phyloP scores from a whole-genome alignment of 2,329 filamentous ascomycete species.

The Exophiala dermatitidis region DNA sequence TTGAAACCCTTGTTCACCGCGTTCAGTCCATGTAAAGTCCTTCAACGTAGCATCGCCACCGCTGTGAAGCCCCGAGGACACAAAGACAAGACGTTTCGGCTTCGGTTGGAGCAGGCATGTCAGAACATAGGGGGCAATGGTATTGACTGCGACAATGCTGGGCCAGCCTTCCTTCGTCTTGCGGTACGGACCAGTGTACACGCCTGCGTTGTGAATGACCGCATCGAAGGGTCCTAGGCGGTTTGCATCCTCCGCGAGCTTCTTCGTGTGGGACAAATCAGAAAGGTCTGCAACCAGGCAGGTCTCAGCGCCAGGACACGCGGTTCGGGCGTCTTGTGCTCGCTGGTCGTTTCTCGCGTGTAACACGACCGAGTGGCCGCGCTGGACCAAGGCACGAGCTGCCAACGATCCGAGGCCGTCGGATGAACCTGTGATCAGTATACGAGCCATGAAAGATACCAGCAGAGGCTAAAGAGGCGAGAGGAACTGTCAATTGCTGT shows the following conservation, averaged over 20 bases:
- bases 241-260: slow-evolving; percentile 47
- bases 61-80: slow-evolving; percentile 47
- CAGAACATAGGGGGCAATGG: slow-evolving; percentile 51
- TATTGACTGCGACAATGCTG: slow-evolving; percentile 50
- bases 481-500: too few species aligned
- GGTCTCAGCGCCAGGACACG: slow-evolving; percentile 45
- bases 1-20: slow-evolving; percentile 27
- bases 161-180: slow-evolving; percentile 43
- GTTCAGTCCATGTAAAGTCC: slow-evolving; percentile 34
- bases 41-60: slow-evolving; percentile 36
- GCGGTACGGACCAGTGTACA: slow-evolving; percentile 35
- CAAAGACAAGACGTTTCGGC: slow-evolving; percentile 46
- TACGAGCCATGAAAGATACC: slow-evolving; percentile 36
- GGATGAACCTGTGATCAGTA: slow-evolving; percentile 52
- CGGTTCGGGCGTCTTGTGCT: slow-evolving; percentile 42
- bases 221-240: slow-evolving; percentile 46
- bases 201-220: slow-evolving; percentile 54
- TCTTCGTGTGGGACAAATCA: slow-evolving; percentile 45
- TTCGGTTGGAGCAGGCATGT: slow-evolving; percentile 43
- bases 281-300: slow-evolving; percentile 50
- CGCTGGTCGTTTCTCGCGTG: slow-evolving; percentile 52
- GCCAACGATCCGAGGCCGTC: slow-evolving; percentile 51
- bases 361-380: slow-evolving; percentile 50
- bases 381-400: slow-evolving; percentile 44
- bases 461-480: too few species aligned